Evolutionary conservation across 2,329 filamentous ascomycete species (phyloP), one percentile per base, ranked within the genome.

Genomic region (Penicillium sclerotigenum): DNA sequence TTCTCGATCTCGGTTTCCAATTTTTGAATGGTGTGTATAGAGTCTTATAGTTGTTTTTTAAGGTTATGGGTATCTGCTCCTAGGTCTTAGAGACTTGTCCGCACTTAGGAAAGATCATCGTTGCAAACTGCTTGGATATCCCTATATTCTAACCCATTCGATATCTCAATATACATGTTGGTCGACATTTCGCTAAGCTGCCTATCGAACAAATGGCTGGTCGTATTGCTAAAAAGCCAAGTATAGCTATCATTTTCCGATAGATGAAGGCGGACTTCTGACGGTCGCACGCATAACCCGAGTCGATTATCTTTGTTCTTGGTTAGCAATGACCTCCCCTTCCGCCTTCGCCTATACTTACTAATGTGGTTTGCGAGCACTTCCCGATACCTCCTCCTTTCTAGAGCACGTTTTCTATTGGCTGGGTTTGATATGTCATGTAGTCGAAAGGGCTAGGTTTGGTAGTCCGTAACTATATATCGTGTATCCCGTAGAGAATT

Each of bases 121-220:
- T 38, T 38, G 10, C 8, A 29, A 45, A 29, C 34, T 45, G 31
- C 49, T 16, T 29, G 38, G n/a, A 52, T 45, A 37, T 52, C 41
- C 13, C 49, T 9, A 45, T 4, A 43, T 45, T 38, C 31, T 16
- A 52, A 31, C 18, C 37, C 28, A 26, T 36, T 50, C 22, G 42
- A 49, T 34, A 55, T 18, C 24, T 55, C 26, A 49, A 49, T 49
- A 20, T 55, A 55, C 18, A 43, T 42, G 26, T 55, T 55, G 5
- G 46, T 55, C 29, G 52, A 55, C 31, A 55, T 49, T 1, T 55
- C 52, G 40, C 52, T 55, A 40, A 55, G 52, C 29, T 49, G 28
- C 18, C 29, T 55, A n/a, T 55, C 52, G 20, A 55, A 50, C 7
- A 55, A 20, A 45, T 55, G n/a, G 22, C 46, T 40, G 24, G 18